Evolutionary conservation across 306 rosid genomes (phyloP), one percentile per base, ranked within the genome.

Genomic region (Psophocarpus tetragonolobus): DNA sequence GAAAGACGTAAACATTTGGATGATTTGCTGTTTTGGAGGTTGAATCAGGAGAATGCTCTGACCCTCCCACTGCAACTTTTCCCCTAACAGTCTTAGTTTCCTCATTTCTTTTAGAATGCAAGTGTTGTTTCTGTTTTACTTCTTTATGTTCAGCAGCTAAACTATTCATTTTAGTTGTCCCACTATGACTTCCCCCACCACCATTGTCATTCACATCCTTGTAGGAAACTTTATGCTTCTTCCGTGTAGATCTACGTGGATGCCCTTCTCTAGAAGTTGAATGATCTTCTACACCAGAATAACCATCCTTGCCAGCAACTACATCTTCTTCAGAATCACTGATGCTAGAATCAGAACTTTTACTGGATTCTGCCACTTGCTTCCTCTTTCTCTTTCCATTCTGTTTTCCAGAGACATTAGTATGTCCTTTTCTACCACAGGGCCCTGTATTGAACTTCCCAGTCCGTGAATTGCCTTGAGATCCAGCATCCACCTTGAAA

Each of bases 191-290:
- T 54, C 73, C 86, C 23, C 45, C 82, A 65, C 54, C 77, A 42
- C 73, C 87, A 3, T 74, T 83, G 44, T 81, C 87, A 3, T 90
- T 87, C 58, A 24, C 5, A 79, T 90, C 95, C 36, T 78, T 45
- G 58, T 90, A 89, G 12, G 93, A 88, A 75, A 90, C 83, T 12
- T 85, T 71, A 66, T 81, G 94, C 81, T 85, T 94, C 36, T 68
- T 82, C 69, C 95, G 85, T 14, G 84, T 15, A 68, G 98, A 90
- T 80, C 97, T 92, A 4, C 93, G 89, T 12, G 80, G 86, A 61
- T 70, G 56, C 71, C 67, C 87, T 21, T 84, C 89, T 66, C 79
- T 82, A 62, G 5, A 15, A 65, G 45, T 27, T 61, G 89, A 84
- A 38, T 70, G 36, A 27, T 68, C 86, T 80, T 30, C 71, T 42